Evolutionary conservation across 2,329 filamentous ascomycete genomes (phyloP).

Genomic region (Exophiala oligosperma): DNA sequence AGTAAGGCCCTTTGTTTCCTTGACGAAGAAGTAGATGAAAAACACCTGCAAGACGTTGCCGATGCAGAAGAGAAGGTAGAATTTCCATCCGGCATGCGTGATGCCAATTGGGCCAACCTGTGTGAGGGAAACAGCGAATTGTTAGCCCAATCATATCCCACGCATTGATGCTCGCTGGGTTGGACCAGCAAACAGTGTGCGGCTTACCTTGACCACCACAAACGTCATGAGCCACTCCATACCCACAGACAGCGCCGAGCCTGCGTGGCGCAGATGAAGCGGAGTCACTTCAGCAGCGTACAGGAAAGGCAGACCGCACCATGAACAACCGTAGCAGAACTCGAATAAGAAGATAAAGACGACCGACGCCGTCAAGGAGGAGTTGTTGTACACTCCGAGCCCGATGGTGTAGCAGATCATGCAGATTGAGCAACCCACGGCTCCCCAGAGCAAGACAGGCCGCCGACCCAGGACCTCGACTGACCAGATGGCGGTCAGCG

Average conservation of each 20-base stretch:
- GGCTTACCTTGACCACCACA: constrained; percentile 7
- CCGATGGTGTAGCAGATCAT: constrained; percentile 11
- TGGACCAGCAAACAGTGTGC: neutral
- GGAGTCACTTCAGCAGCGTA: constrained; percentile 53
- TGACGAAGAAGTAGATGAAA: constrained; percentile 55
- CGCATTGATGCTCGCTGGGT: constrained; percentile 15
- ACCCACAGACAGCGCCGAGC: constrained; percentile 50
- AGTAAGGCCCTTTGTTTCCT: constrained; percentile 56
- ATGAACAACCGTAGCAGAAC: constrained; percentile 9
- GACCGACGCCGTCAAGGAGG: neutral
- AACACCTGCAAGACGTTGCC: constrained; percentile 46
- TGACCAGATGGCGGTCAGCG: constrained; percentile 4
- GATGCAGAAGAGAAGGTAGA: constrained; percentile 43
- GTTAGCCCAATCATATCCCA: neutral
- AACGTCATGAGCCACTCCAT: constrained; percentile 43
- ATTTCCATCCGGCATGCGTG: constrained; percentile 44
- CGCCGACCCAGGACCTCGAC: constrained; percentile 4
- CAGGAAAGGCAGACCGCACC: constrained; percentile 2
- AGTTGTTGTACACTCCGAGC: constrained; percentile 1
- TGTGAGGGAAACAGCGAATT: too few species aligned
- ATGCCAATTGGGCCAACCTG: neutral
- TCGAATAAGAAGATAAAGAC: constrained; percentile 10
- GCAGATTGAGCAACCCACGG: neutral
- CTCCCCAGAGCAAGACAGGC: neutral
- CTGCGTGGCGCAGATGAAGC: constrained; percentile 50